Evolutionary conservation across 352 stramenopile genomes (phyloP), one percentile per base, ranked within the genome.

Genomic region (Phytophthora citricola): DNA sequence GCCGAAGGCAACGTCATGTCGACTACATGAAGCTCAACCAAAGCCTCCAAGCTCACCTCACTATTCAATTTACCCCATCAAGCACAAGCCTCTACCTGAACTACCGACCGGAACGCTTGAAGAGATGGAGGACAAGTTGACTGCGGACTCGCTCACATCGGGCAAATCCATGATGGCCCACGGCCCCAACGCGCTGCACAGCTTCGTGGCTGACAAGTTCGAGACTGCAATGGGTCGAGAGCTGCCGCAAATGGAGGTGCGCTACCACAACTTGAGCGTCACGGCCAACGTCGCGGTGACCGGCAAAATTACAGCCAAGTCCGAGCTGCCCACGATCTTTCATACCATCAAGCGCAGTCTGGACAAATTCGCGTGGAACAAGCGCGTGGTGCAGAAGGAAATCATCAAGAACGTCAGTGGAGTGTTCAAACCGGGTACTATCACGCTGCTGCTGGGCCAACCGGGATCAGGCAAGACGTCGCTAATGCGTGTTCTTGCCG

Each of bases 401-500:
- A 60, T 82, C 40, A 63, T 81, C 36, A 76, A 72, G 31, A 64
- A 75, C 55, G 29, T 73, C 11, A 75, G 50, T 27, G 72, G 69
- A 1, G 44, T 66, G 31, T 50, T 82, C 20, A 65, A 69, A 14
- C 71, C 74, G 2, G 67, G 71, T 22, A 76, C 66, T 3, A 75
- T 73, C 31, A 80, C 74, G 32, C 31, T 80, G n/a, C 6, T 82
- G 15, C 56, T 82, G n/a, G 74, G 74, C 7, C 71, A 80, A 24
- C 70, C 70, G 8, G 55, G 72, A 1, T 82, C 74, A 14, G 74
- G 74, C 40, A 82, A 82, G 46, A 75, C 74, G 7, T 61, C 66
- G 11, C 56, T 82, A 1, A 70, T 82, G 63, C 66, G 71, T 8
- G 46, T 76, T 3, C 47, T 82, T 12, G 64, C 48, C 36, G 71